These are phyloP conservation scores for Aquilaria agallochum DNA, from an alignment of 441 rosid genomes.

Conservation along the genomic window DNA sequence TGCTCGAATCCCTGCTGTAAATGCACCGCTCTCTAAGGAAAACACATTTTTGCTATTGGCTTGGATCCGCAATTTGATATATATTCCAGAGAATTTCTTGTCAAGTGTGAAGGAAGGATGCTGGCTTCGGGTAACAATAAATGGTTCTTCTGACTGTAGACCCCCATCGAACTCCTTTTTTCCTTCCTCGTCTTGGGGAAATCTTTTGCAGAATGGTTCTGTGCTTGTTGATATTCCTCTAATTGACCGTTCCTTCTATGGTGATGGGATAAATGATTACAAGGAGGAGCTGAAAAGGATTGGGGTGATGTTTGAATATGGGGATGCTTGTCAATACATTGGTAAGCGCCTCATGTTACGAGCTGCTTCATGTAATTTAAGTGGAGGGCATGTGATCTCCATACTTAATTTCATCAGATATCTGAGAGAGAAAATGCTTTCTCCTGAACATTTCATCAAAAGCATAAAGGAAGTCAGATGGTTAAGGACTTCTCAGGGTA, in stretches of 20 bases:
- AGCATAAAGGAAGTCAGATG: slow-evolving; percentile 36
- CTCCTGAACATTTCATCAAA: slow-evolving; percentile 36
- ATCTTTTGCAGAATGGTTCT: slow-evolving; percentile 41
- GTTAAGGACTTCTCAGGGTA: slow-evolving; percentile 43
- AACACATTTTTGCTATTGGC: slow-evolving; percentile 49
- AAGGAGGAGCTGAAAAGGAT: slow-evolving; percentile 39
- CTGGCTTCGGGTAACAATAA: slow-evolving; percentile 55
- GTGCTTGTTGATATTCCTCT: slow-evolving; percentile 67
- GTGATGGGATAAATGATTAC: slow-evolving; percentile 31
- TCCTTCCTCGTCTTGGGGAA: slow-evolving; percentile 47
- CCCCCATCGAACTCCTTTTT: slow-evolving; percentile 65
- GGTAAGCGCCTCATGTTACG: slow-evolving; percentile 51
- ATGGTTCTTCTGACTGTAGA: slow-evolving; percentile 35
- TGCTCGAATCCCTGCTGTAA: slow-evolving; percentile 42
- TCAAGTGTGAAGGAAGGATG: slow-evolving; percentile 42
- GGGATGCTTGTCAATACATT: slow-evolving; percentile 47
- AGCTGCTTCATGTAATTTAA: slow-evolving; percentile 30
- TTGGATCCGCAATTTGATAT: slow-evolving; percentile 35
- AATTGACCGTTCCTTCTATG: slow-evolving; percentile 50
- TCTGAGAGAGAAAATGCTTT: slow-evolving; percentile 29
- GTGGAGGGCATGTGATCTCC: slow-evolving; percentile 36
- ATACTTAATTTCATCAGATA: slow-evolving; percentile 50
- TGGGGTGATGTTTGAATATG: slow-evolving; percentile 56
- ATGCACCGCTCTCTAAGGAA: slow-evolving; percentile 43
- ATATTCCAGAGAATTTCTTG: slow-evolving; percentile 39